phyloP scores from a whole-genome alignment of 1,284 basidiomycete species.

The Earliella scabrosa region DNA sequence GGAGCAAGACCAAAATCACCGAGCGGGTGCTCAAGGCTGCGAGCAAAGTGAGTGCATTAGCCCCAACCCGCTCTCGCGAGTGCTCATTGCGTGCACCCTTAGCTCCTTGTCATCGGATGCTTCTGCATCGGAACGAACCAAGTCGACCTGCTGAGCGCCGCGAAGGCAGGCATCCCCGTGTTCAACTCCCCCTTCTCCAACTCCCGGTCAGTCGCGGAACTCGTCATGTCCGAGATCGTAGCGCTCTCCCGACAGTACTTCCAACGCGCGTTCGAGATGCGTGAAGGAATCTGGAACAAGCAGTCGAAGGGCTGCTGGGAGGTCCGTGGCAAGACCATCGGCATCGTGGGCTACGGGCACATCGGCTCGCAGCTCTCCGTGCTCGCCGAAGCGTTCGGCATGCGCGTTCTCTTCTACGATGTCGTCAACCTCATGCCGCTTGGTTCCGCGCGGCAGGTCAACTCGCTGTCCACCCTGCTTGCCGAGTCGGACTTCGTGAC shows the following conservation, averaged over 20 bases:
- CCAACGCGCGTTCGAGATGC: slow-evolving; percentile 90
- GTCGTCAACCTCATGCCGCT: slow-evolving; percentile 98
- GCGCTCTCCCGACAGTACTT: slow-evolving; percentile 94
- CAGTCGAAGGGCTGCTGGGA: slow-evolving; percentile 99
- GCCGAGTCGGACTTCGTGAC: slow-evolving; percentile 90
- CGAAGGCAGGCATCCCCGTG: slow-evolving; percentile 92
- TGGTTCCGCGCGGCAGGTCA: slow-evolving; percentile 90
- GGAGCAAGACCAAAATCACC: slow-evolving; percentile 97
- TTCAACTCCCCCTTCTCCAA: slow-evolving; percentile 99
- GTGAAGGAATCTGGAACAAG: slow-evolving; percentile 96
- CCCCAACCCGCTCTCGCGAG: background rate
- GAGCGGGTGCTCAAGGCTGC: slow-evolving; percentile 87
- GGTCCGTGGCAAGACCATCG: slow-evolving; percentile 95
- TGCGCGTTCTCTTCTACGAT: slow-evolving; percentile 97
- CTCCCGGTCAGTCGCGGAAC: slow-evolving; percentile 98
- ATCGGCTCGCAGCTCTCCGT: slow-evolving; percentile 98
- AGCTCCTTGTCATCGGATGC: slow-evolving; percentile 97
- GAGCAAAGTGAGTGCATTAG: slow-evolving; percentile 61
- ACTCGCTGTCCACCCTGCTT: slow-evolving; percentile 82
- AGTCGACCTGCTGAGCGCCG: slow-evolving; percentile 88
- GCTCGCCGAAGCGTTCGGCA: slow-evolving; percentile 95
- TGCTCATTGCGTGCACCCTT: slow-evolving; percentile 1
- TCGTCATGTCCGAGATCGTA: slow-evolving; percentile 95
- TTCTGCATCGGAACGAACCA: slow-evolving; percentile 99
- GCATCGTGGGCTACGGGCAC: slow-evolving; percentile 98